Percentiles rank a stretch among this genome's conserved stretches.
Evolutionary conservation across 371 early-diverging fungal genomes (phyloP).

Genomic region (Apophysomyces trapeziformis): DNA sequence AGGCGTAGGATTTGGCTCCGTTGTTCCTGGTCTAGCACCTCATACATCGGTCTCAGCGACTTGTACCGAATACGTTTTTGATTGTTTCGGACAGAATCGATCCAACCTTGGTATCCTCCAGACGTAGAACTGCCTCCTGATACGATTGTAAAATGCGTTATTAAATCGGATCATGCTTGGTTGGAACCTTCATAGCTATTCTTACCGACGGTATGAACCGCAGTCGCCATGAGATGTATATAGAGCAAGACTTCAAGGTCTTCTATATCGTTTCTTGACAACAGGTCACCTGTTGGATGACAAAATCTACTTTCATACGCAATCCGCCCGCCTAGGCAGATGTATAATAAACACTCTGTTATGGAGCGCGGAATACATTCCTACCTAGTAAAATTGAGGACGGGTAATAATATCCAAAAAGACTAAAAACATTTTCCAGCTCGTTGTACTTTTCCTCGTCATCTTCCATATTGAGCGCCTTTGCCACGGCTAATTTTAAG

Average conservation of each 20-base stretch:
- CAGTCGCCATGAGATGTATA: background rate
- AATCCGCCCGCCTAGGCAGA: background rate
- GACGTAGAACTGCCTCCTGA: background rate
- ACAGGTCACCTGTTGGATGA: background rate
- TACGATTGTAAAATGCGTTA: background rate
- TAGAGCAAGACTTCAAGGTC: background rate
- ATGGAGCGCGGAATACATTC: background rate
- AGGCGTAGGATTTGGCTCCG: background rate
- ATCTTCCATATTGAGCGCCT: background rate
- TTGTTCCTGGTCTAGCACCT: background rate
- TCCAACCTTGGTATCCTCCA: background rate
- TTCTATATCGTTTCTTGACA: background rate
- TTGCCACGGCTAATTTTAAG: background rate
- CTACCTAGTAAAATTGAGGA: background rate
- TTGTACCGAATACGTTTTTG: background rate
- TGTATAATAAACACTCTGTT: background rate
- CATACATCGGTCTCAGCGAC: background rate
- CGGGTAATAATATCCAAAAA: background rate
- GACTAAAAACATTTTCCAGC: background rate
- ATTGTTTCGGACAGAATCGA: background rate
- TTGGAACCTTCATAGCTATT: background rate
- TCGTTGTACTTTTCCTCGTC: background rate
- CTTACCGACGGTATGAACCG: background rate
- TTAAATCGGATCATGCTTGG: background rate
- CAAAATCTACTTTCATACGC: background rate